A percentile compares a stretch with the other conserved stretches of the same genome.
Evolutionary conservation across 208 protist species (phyloP).

Genomic region (Strigomonas culicis): DNA sequence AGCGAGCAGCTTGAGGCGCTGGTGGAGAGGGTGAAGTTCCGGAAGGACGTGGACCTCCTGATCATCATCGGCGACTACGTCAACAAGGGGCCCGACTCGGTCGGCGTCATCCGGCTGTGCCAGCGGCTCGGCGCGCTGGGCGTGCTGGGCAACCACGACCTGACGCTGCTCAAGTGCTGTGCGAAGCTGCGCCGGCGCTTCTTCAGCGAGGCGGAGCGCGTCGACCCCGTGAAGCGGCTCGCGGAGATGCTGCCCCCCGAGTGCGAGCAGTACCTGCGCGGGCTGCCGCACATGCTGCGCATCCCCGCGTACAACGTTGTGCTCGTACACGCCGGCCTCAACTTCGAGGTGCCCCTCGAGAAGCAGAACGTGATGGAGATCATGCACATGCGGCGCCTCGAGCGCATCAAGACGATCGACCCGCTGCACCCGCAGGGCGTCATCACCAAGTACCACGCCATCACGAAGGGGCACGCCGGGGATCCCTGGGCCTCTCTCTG

Average conservation of each 20-base stretch:
- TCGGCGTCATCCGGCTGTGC: slow-evolving; percentile 64
- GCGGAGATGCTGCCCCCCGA: slow-evolving; percentile 62
- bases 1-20: slow-evolving; percentile 72
- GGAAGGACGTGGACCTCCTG: slow-evolving; percentile 64
- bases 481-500: slow-evolving; percentile 70
- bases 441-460: slow-evolving; percentile 30
- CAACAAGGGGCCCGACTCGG: slow-evolving; percentile 86
- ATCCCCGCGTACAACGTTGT: slow-evolving; percentile 80
- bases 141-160: slow-evolving; percentile 90
- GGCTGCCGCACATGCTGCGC: slow-evolving; percentile 76
- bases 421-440: slow-evolving; percentile 10
- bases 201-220: slow-evolving; percentile 37
- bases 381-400: slow-evolving; percentile 81
- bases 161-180: slow-evolving; percentile 72
- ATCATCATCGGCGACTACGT: slow-evolving; percentile 87
- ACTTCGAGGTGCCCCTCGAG: slow-evolving; percentile 47
- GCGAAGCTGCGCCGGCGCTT: slow-evolving; percentile 29
- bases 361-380: slow-evolving; percentile 76
- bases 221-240: slow-evolving; percentile 77
- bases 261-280: slow-evolving; percentile 78
- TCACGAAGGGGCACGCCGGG: slow-evolving; percentile 59
- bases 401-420: slow-evolving; percentile 25
- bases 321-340: slow-evolving; percentile 86
- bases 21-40: slow-evolving; percentile 78
- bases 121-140: slow-evolving; percentile 65